A percentile compares a stretch with the other conserved stretches of the same genome.
These are phyloP conservation scores for Phytophthora pisi DNA, from an alignment of 352 stramenopile species.

Conservation along the genomic window DNA sequence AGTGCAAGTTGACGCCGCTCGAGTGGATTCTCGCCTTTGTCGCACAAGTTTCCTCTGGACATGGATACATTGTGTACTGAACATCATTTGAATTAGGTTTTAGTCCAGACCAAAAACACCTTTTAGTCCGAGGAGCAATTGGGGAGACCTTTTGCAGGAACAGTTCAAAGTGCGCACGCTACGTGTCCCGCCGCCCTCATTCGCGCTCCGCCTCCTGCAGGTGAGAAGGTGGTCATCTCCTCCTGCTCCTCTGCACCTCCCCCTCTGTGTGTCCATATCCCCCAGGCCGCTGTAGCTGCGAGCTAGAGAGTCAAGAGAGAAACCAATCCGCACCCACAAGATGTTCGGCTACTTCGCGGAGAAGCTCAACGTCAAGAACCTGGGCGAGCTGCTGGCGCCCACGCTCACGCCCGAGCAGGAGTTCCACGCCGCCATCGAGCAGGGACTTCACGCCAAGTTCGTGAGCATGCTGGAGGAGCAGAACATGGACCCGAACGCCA, in stretches of 20 bases:
- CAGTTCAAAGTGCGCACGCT: background rate
- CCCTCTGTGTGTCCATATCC: constrained; percentile 7
- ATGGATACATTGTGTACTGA: constrained; percentile 14
- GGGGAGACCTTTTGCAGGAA: background rate
- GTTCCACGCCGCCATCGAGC: constrained; percentile 80
- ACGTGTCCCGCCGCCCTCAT: background rate
- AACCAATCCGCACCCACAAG: background rate
- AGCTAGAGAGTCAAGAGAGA: background rate
- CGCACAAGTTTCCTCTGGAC: background rate
- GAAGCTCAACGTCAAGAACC: constrained; percentile 90
- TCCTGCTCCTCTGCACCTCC: background rate
- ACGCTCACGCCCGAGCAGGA: constrained; percentile 89
- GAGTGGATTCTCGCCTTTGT: constrained; percentile 11
- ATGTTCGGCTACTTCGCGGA: constrained; percentile 92
- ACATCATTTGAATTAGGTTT: background rate
- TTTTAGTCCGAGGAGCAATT: background rate
- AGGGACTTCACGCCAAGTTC: constrained; percentile 78
- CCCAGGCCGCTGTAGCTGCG: constrained; percentile 11
- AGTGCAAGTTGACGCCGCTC: background rate
- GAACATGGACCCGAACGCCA: constrained; percentile 70
- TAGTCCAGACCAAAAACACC: background rate
- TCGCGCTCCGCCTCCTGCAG: background rate
- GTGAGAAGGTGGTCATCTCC: constrained; percentile 9
- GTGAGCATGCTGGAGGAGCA: constrained; percentile 69
- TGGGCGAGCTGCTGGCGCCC: constrained; percentile 87